Conservation (phyloP, 1,139 yeast genomes). For the Tardiomyces blankii region DNA sequence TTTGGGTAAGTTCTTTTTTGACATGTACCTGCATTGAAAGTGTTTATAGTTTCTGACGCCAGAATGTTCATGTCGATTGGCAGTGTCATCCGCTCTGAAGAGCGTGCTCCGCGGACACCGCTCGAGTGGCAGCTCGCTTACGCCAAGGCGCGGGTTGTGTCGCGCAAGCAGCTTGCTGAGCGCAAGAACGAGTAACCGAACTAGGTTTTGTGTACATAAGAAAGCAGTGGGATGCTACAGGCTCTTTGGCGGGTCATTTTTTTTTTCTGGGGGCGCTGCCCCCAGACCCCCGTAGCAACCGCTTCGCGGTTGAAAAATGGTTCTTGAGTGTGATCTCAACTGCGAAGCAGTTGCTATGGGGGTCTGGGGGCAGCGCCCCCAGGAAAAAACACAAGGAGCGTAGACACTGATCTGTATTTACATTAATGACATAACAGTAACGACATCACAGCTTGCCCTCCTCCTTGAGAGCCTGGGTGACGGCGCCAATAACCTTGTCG, state of each 20-base stretch:
- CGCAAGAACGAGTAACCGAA: background rate
- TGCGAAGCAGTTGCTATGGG: too few relatives aligned
- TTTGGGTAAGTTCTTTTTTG: constrained; percentile 28
- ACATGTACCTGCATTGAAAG: background rate
- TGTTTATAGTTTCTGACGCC: background rate
- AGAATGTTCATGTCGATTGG: constrained; percentile 66
- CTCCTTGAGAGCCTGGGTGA: constrained; percentile 22
- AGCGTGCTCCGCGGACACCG: constrained; percentile 5
- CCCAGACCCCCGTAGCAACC: too few relatives aligned
- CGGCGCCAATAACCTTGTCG: constrained; percentile 48
- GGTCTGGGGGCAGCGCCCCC: too few relatives aligned
- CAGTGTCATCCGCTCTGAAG: constrained; percentile 79
- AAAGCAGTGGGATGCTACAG: too few relatives aligned
- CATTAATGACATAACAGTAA: too few relatives aligned
- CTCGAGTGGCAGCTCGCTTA: background rate
- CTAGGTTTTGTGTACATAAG: too few relatives aligned
- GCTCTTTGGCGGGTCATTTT: too few relatives aligned
- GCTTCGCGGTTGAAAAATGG: too few relatives aligned
- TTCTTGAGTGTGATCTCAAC: too few relatives aligned
- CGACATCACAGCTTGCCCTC: background rate
- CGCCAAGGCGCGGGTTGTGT: background rate
- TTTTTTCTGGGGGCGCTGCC: too few relatives aligned
- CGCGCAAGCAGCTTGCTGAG: background rate
- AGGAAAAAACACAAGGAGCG: too few relatives aligned
- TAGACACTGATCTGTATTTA: too few relatives aligned